Base-by-base conservation (phyloP, 176 grass and related monocot genomes). In the Oryza australiensis region DNA sequence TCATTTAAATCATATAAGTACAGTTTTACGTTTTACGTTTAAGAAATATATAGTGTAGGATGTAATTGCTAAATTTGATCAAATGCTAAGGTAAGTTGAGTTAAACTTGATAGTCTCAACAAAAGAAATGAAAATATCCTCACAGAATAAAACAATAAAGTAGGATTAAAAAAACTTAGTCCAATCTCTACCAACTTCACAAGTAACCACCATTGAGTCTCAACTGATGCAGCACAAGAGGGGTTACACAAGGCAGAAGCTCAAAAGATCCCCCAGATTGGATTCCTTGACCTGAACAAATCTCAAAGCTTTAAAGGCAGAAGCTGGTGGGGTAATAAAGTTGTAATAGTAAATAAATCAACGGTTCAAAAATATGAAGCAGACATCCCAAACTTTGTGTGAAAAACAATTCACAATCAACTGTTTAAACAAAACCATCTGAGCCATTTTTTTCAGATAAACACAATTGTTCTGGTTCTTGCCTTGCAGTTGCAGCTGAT, bases 201-300 rank as follows among this genome's bases (percentile, higher is more conserved):
- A 0, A 46, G 43, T 46, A 46, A 13, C 13, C 43, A 46, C 2
- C 38, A 37, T 37, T 35, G 10, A 15, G 12, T 13, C 13, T 46
- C 43, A 15, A 45, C 43, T 12, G 22, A 53, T 20, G 49, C 68
- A 14, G 0, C 37, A 49, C 42, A 73, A 73, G 11, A n/a, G 1
- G 0, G 14, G 8, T 20, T 30, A 28, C 70, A 73, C 43, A 49
- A 26, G 12, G n/a, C n/a, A n/a, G n/a, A n/a, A n/a, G n/a, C n/a
- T 30, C 70, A 51, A 32, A 9, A 48, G 8, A 73, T 73, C 42
- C 70, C 42, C 12, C 7, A 15, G 42, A 49, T 73, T 5, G 70
- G 70, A 73, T 73, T 73, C 70, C 43, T 73, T 73, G 26, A 43
- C 70, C 43, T 32, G 43, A 30, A 73, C 70, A 73, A 49, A 51